Conservation (phyloP, 805 yeast genomes). For the Teunomyces aglyptinius region DNA sequence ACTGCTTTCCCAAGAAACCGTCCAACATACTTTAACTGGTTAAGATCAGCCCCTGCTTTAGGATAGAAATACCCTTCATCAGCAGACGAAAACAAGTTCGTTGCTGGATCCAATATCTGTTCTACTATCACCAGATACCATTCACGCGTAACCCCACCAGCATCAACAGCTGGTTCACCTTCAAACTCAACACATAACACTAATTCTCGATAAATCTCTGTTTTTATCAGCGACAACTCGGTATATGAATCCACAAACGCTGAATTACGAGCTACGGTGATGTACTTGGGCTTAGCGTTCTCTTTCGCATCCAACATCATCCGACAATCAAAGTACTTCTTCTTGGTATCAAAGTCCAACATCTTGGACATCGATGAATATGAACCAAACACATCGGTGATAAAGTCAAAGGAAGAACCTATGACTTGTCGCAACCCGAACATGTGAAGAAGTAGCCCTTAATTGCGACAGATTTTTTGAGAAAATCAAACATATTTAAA, state of each 20-base stretch:
- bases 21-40: conserved; percentile 90
- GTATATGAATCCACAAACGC: conserved; percentile 90
- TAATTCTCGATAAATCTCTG: conserved; percentile 67
- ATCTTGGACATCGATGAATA: conserved; percentile 87
- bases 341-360: conserved; percentile 91
- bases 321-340: conserved; percentile 69
- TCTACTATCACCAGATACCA: conserved; percentile 94
- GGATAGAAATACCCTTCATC: conserved; percentile 96
- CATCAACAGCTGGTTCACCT: conserved; percentile 96
- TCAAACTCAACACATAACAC: conserved; percentile 76
- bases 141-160: conserved; percentile 97
- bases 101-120: conserved; percentile 94
- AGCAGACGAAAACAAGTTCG: conserved; percentile 82
- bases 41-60: conserved; percentile 89
- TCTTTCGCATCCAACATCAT: conserved; percentile 45
- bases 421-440: conserved; percentile 89
- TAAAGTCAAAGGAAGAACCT: conserved; percentile 80
- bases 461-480: no score
- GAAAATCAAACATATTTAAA: no score
- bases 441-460: conserved; percentile 37
- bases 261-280: conserved; percentile 80
- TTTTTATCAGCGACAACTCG: conserved; percentile 71
- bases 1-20: conserved; percentile 92
- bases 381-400: conserved; percentile 96
- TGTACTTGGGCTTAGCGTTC: conserved; percentile 46